Evolutionary conservation across 768 basidiomycete genomes (phyloP), one percentile per base, ranked within the genome.

Genomic region (Mycena galopus): DNA sequence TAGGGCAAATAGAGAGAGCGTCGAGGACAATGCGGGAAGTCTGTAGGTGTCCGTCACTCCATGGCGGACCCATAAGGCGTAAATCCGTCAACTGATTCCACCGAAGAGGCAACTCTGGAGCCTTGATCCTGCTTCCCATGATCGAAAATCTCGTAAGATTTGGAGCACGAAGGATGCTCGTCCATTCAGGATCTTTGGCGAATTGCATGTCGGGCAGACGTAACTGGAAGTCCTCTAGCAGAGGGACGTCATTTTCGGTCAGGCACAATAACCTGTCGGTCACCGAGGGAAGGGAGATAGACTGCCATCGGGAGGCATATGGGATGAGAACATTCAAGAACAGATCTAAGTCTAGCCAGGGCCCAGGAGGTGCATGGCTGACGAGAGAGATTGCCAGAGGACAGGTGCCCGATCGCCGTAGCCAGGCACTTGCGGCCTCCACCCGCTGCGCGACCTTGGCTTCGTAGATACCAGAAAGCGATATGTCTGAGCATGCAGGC

Each of bases 381-480:
- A 44, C 17, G 9, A 61, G 7, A 7, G 60, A 61, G 16, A 61
- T 44, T 0, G 60, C 29, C 5, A 61, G 60, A 30, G 42, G 39
- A 14, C 60, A 61, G 0, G 14, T 27, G 10, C 60, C 58, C 2
- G 51, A 53, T 10, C 58, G 70, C n/a, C 50, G 7, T 21, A 71
- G 39, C 70, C 70, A 71, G 3, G 32, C 53, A 23, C 47, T 35
- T 10, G 42, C 30, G 19, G 23, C 51, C 30, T 71, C 59, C 10
- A 71, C 10, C 29, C 64, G 44, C 33, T 65, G 63, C 14, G 44
- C 57, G 25, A 65, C 29, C 47, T 64, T 71, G 25, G 39, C 32
- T 16, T 59, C 27, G 27, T n/a, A n/a, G 4, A 66, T 0, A 4
- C 9, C n/a, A 14, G 12, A 47, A 4, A 4, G 9, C 16, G 12